phyloP scores from a whole-genome alignment of 2,329 filamentous ascomycete species.

The Daldinia sp. region DNA sequence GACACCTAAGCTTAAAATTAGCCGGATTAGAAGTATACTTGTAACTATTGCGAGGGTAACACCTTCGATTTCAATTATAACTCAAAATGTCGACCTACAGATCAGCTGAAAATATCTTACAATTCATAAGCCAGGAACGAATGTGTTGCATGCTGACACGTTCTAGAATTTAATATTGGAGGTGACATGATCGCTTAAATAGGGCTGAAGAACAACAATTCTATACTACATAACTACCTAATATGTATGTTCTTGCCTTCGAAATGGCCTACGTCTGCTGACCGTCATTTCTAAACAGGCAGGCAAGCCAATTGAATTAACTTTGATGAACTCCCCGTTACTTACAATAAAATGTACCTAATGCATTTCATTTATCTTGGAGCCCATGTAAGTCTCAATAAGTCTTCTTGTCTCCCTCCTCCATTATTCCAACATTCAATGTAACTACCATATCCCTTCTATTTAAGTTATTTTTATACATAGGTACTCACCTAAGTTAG shows the following conservation, averaged over 20 bases:
- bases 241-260: not conserved
- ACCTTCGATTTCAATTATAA: not conserved
- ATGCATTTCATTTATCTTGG: too few relatives aligned
- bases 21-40: not conserved
- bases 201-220: constrained; percentile 12
- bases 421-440: not conserved
- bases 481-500: too few relatives aligned
- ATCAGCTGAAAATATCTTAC: not conserved
- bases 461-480: not conserved
- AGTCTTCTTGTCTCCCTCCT: not conserved
- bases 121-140: not conserved
- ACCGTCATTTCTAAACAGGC: not conserved
- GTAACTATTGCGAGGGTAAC: not conserved
- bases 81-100: not conserved
- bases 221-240: not conserved
- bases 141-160: constrained; percentile 1
- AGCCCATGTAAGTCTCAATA: not conserved
- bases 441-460: not conserved
- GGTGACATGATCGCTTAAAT: not conserved
- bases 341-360: not conserved
- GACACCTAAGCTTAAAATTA: constrained; percentile 11
- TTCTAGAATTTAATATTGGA: constrained; percentile 1
- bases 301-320: not conserved
- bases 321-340: not conserved
- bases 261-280: not conserved